These are phyloP conservation scores for Strobilomyces echinocephalus DNA, from an alignment of 768 basidiomycete species.

Conservation along the genomic window DNA sequence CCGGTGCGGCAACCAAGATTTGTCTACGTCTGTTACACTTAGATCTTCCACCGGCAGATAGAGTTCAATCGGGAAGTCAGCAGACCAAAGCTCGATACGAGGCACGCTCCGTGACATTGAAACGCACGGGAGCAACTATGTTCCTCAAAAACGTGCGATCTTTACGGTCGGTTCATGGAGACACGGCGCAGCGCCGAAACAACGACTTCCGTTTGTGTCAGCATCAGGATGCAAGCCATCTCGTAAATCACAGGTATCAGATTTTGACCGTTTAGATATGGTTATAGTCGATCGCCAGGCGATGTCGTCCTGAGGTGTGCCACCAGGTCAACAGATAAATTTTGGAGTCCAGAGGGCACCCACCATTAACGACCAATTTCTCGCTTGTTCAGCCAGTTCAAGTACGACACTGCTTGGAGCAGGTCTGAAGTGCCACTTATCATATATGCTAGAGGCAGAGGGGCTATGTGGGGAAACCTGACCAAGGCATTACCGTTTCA, in stretches of 20 bases:
- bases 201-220: constrained; percentile 13
- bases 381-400: neutral
- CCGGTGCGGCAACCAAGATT: constrained; percentile 2
- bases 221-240: neutral
- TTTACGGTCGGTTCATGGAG: neutral
- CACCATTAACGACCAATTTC: neutral
- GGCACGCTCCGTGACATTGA: neutral
- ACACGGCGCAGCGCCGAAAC: neutral
- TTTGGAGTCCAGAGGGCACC: neutral
- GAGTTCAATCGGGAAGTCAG: neutral
- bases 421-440: neutral
- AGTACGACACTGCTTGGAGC: neutral
- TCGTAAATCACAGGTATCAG: constrained; percentile 1
- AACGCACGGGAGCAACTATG: neutral
- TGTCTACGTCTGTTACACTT: neutral
- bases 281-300: neutral
- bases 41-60: neutral
- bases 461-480: neutral
- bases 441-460: neutral
- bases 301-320: neutral
- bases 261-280: neutral
- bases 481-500: neutral
- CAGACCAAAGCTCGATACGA: neutral
- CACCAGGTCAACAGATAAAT: neutral
- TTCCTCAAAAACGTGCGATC: neutral